Evolutionary conservation across 306 rosid genomes (phyloP), one percentile per base, ranked within the genome.

Genomic region (Pyrus bretschneideri): DNA sequence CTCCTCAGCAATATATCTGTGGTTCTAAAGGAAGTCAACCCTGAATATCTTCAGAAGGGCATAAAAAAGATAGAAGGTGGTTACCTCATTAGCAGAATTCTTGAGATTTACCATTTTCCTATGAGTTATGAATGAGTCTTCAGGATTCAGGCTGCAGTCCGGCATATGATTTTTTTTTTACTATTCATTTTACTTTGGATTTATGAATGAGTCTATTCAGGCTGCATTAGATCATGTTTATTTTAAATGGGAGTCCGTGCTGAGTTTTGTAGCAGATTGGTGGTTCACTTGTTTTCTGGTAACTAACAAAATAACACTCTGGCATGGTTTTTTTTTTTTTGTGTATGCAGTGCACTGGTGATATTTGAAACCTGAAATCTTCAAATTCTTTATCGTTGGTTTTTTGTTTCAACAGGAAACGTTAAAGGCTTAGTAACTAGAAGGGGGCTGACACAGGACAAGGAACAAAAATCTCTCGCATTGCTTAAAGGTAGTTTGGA

Each of bases 21-120:
- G 81, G 76, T 92, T 64, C 97, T 92, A 66, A 96, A 91, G 91
- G 99, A 96, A 85, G 82, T 96, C 82, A 96, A 87, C 79, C 76
- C 89, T 64, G 97, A 96, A 74, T 96, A 83, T 86, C 93, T 96
- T 83, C 84, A 29, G 69, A 96, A 81, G 83, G 99, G 97, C 61
- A 83, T 81, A 69, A 86, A 87, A 86, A 74, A 40, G 12, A 83
- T 96, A 49, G 91, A 96, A 96, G 98, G 99, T 96, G 71, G 51
- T 73, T 84, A 60, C 74, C 83, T 69, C 9, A 12, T 42, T 65
- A 51, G 15, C 67, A 45, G 70, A 9, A 68, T 55, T 38, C 49
- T 63, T 66, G 55, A 42, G 46, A 25, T 54, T 63, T 54, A 54
- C 42, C 55, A 59, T 54, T 71, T 64, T 57, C 18, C 42, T 45